Conservation (phyloP, 1,139 yeast species). For the Eremothecium sinecaudum region DNA sequence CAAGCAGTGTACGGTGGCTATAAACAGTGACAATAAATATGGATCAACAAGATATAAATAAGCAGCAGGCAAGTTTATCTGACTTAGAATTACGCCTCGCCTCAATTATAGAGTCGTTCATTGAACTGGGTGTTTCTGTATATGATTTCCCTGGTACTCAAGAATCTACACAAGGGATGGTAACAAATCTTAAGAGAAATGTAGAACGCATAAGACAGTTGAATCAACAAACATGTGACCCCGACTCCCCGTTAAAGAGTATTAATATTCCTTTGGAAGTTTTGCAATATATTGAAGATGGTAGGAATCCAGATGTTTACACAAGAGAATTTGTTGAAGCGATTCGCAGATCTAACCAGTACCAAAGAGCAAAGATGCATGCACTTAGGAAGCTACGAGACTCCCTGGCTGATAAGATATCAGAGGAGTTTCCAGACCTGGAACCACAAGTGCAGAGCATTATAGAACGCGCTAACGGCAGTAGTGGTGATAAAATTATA, state of each 20-base stretch:
- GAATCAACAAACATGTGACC: conserved; percentile 27
- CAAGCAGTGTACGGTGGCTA: too few relatives aligned
- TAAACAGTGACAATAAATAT: conserved; percentile 1
- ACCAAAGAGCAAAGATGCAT: conserved; percentile 69
- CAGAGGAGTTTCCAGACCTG: conserved; percentile 70
- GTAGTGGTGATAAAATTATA: conserved; percentile 1
- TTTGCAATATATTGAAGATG: conserved; percentile 80
- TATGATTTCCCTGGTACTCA: conserved; percentile 89
- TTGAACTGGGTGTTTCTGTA: conserved; percentile 82
- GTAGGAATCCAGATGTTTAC: conserved; percentile 93
- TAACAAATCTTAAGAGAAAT: conserved; percentile 33
- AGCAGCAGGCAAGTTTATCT: conserved; percentile 35
- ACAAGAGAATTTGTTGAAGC: conserved; percentile 94
- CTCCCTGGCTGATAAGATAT: conserved; percentile 58
- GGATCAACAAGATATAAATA: conserved; percentile 12
- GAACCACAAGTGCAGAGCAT: conserved; percentile 44
- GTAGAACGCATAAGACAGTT: conserved; percentile 30
- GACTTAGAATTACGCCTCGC: conserved; percentile 53
- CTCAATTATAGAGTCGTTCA: conserved; percentile 69
- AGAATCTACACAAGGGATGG: conserved; percentile 49
- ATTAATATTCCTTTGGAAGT: conserved; percentile 68
- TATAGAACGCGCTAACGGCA: conserved; percentile 33
- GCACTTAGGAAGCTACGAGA: conserved; percentile 54
- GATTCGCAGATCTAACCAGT: conserved; percentile 78
- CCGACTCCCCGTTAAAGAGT: conserved; percentile 30